Evolutionary conservation across 108 stramenopile genomes (phyloP).

Genomic region (Schizochytrium sp.): DNA sequence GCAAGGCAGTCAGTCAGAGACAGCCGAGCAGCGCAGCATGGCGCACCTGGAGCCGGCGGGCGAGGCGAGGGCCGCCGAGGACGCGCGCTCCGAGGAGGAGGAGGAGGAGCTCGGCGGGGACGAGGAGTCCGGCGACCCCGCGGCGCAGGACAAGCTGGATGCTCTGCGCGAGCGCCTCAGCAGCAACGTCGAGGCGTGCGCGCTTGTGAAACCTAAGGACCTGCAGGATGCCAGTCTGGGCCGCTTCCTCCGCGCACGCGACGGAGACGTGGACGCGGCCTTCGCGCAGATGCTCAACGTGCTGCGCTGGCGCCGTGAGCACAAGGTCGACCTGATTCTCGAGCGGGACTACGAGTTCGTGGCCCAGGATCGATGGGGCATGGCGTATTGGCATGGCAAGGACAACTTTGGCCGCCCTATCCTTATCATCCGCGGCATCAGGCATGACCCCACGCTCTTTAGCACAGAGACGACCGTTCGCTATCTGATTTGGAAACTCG

Average conservation of each 20-base stretch:
- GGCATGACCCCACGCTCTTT: constrained; percentile 1
- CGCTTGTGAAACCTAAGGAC: background rate
- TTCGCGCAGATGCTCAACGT: background rate
- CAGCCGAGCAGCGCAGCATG: too few relatives aligned
- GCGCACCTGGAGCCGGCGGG: too few relatives aligned
- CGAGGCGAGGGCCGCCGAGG: too few relatives aligned
- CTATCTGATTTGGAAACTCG: constrained; percentile 12
- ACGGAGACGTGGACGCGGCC: constrained; percentile 9
- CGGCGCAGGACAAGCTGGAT: background rate
- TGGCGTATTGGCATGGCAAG: constrained; percentile 7
- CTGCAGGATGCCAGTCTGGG: background rate
- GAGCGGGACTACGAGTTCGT: background rate
- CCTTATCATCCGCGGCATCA: background rate
- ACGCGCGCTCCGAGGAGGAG: too few relatives aligned
- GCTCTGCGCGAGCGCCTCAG: background rate
- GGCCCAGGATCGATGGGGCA: constrained; percentile 11
- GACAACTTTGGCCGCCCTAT: background rate
- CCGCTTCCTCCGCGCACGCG: background rate
- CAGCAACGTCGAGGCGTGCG: background rate
- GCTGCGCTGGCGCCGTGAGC: background rate
- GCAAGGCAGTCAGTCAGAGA: too few relatives aligned
- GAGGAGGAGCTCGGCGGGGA: too few relatives aligned
- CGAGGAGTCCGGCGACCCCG: too few relatives aligned
- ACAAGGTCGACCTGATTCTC: constrained; percentile 7
- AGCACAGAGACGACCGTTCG: background rate